A percentile compares a stretch with the other conserved stretches of the same genome.
Evolutionary conservation across 768 basidiomycete genomes (phyloP).

Genomic region (Myochromella boudieri): DNA sequence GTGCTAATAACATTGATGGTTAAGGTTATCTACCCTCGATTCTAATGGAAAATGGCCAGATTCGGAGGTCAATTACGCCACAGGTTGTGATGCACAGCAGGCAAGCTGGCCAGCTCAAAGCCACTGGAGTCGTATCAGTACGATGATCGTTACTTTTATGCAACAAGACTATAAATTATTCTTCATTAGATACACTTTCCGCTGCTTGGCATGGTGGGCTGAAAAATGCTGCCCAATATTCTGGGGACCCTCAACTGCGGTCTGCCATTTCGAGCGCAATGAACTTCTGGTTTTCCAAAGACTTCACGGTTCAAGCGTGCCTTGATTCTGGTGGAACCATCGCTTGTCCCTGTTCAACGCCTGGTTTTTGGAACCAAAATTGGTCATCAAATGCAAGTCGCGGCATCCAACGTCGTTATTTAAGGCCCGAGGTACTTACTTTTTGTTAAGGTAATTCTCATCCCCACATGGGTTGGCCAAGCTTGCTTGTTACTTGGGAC

Average conservation of each 20-base stretch:
- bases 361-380: constrained; percentile 53
- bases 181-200: constrained; percentile 46
- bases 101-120: constrained; percentile 71
- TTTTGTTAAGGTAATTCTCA: constrained; percentile 51
- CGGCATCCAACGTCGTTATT: not conserved
- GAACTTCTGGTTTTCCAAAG: constrained; percentile 64
- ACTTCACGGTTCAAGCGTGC: constrained; percentile 54
- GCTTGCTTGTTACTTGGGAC: constrained; percentile 55
- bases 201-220: constrained; percentile 58
- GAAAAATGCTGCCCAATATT: constrained; percentile 37
- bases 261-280: constrained; percentile 48
- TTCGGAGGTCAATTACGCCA: constrained; percentile 55
- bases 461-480: constrained; percentile 57
- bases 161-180: not conserved
- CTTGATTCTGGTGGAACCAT: constrained; percentile 52
- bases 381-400: constrained; percentile 59
- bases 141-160: constrained; percentile 14
- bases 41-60: constrained; percentile 56
- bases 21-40: constrained; percentile 48
- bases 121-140: constrained; percentile 58
- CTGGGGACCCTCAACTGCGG: constrained; percentile 38
- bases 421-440: not conserved
- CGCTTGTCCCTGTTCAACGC: constrained; percentile 55
- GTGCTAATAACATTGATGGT: not conserved
- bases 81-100: constrained; percentile 59